A percentile compares a stretch with the other conserved stretches of the same genome.
phyloP scores from a whole-genome alignment of 805 yeast genomes.

The Saturnispora zaruensis region DNA sequence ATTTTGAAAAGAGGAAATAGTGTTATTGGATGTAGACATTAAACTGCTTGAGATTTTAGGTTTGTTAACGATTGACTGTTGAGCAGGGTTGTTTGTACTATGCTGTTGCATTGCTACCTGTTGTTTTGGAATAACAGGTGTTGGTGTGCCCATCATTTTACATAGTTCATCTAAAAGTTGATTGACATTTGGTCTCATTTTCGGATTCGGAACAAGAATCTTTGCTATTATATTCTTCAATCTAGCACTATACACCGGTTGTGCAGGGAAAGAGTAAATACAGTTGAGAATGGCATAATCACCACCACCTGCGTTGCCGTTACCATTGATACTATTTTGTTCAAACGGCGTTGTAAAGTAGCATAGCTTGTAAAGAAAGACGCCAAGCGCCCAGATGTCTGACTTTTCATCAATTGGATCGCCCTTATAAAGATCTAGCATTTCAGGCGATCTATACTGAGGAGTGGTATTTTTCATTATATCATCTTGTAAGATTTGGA shows the following conservation, averaged over 20 bases:
- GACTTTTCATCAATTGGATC: constrained; percentile 73
- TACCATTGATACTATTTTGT: constrained; percentile 31
- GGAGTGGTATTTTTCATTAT: constrained; percentile 76
- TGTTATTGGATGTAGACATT: background rate
- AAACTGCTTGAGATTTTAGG: background rate
- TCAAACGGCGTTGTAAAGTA: constrained; percentile 83
- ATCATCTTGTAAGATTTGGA: constrained; percentile 53
- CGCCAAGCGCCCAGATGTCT: constrained; percentile 82
- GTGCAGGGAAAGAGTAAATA: constrained; percentile 41
- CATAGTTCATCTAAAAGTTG: constrained; percentile 65
- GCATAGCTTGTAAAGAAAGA: constrained; percentile 67
- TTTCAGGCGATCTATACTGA: constrained; percentile 78
- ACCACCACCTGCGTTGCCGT: constrained; percentile 34
- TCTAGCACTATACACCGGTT: constrained; percentile 52
- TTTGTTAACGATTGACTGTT: background rate
- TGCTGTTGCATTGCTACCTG: background rate
- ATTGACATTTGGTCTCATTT: constrained; percentile 62
- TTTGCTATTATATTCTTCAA: constrained; percentile 56
- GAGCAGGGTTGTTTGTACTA: background rate
- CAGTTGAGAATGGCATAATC: constrained; percentile 58
- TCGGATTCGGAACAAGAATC: constrained; percentile 57
- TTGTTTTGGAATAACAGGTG: constrained; percentile 21
- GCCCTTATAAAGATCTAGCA: constrained; percentile 63
- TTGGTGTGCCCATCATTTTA: constrained; percentile 43
- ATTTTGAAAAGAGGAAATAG: background rate